Base-by-base conservation (phyloP, 768 basidiomycete genomes). In the Serendipita sp. region DNA sequence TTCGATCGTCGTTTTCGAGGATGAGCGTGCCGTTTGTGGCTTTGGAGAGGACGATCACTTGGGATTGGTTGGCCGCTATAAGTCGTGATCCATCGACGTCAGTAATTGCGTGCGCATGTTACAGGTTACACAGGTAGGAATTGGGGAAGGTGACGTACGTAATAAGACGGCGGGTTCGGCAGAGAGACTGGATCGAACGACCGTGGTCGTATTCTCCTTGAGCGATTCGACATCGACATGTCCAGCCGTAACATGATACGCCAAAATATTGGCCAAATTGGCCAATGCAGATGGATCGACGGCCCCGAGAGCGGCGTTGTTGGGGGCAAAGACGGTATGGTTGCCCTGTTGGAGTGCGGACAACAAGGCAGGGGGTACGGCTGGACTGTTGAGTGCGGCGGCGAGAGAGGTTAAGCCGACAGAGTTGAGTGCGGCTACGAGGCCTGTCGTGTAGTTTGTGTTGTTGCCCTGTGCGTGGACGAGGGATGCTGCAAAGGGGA, bases 171-270 rank as follows among this genome's bases (percentile, higher is more conserved):
- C 70, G 0, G 74, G 65, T 0, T 78, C 68, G 44, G 79, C 76
- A 46, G 78, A 79, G 46, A 87, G 76, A n/a, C 84, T 73, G 0
- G 86, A 84, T 44, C 83, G 79, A 1, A 83, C 84, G 63, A 89
- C 23, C 23, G 23, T 72, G 0, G 85, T 86, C 66, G 78, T 75
- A 67, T 73, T 71, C 10, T 74, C 72, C n/a, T 77, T 74, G 8
- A 73, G 64, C 23, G 66, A 66, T 3, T 77, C 74, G 46, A 74
- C 65, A 23, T 34, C 68, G 70, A 83, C 79, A 65, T 81, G 75
- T 29, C 83, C 82, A 53, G 76, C 68, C 5, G 85, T 74, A 66
- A 84, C 71, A 70, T 85, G 84, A 70, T 84, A 85, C 3, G 81
- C 74, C 44, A 86, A 66, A 45, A 80, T 72, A 66, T 82, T 73